Percentiles rank a stretch among this genome's conserved stretches.
Conservation (phyloP, 1,284 basidiomycete species). For the Austroboletus niveus region DNA sequence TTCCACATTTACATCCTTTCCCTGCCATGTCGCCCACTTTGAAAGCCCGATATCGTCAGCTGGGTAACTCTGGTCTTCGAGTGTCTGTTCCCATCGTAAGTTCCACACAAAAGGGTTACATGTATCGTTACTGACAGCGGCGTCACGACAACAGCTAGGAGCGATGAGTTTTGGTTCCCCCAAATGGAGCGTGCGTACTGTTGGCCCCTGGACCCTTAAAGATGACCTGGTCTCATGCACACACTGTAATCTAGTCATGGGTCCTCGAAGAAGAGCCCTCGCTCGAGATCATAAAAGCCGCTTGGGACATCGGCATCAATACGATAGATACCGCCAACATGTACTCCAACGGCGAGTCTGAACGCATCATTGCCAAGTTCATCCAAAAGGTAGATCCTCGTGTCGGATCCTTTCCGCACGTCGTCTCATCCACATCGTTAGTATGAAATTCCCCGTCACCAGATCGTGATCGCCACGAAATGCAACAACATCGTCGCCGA, state of each 20-base stretch:
- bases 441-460: slow-evolving; percentile 55
- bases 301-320: slow-evolving; percentile 46
- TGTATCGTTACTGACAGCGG: neutral
- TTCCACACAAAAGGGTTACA: neutral
- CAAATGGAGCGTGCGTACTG: slow-evolving; percentile 34
- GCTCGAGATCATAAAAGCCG: slow-evolving; percentile 42
- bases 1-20: neutral
- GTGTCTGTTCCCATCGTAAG: slow-evolving; percentile 49
- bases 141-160: slow-evolving; percentile 35
- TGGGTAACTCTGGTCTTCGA: slow-evolving; percentile 48
- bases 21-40: slow-evolving; percentile 5
- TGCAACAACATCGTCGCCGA: slow-evolving; percentile 24
- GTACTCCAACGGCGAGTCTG: slow-evolving; percentile 52
- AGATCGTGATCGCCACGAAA: slow-evolving; percentile 48
- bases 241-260: slow-evolving; percentile 34
- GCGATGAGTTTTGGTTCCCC: slow-evolving; percentile 47
- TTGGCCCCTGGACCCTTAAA: neutral
- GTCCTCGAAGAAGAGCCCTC: slow-evolving; percentile 44
- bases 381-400: slow-evolving; percentile 40
- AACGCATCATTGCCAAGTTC: slow-evolving; percentile 49
- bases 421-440: slow-evolving; percentile 13
- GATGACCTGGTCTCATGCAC: neutral
- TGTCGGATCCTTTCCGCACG: neutral
- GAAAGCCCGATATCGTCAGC: slow-evolving; percentile 38
- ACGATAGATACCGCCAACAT: slow-evolving; percentile 58